Evolutionary conservation across 257 asterid genomes (phyloP).

Genomic region (Nicotiana noctiflora): DNA sequence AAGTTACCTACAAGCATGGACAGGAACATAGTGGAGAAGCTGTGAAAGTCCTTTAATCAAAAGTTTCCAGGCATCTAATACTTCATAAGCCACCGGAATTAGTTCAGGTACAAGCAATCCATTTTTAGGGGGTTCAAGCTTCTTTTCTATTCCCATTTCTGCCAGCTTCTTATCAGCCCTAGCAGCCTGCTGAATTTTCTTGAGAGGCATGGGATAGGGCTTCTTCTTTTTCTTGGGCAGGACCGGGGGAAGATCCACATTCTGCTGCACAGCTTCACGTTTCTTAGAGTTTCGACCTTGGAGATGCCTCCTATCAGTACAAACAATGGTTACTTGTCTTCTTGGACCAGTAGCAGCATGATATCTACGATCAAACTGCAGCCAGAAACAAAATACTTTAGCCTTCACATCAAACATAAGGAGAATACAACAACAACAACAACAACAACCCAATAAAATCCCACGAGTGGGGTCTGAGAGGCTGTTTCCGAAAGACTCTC

Average conservation of each 20-base stretch:
- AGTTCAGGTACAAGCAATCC: slow-evolving; percentile 61
- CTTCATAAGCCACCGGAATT: slow-evolving; percentile 69
- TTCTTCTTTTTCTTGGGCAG: slow-evolving; percentile 80
- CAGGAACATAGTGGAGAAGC: slow-evolving; percentile 61
- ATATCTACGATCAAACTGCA: slow-evolving; percentile 38
- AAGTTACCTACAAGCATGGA: slow-evolving; percentile 88
- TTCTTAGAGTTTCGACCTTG: slow-evolving; percentile 31
- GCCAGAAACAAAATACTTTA: slow-evolving; percentile 24
- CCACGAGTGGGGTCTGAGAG: too few relatives aligned
- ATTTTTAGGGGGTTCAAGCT: slow-evolving; percentile 77
- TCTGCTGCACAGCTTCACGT: slow-evolving; percentile 45
- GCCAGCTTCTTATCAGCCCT: slow-evolving; percentile 87
- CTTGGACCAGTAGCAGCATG: slow-evolving; percentile 22
- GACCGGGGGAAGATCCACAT: slow-evolving; percentile 66
- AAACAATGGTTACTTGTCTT: slow-evolving; percentile 26
- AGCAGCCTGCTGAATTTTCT: slow-evolving; percentile 60
- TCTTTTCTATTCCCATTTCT: slow-evolving; percentile 80
- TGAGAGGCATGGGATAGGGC: slow-evolving; percentile 77
- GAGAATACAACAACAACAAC: background rate
- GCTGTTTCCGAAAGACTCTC: too few relatives aligned
- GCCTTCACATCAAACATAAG: slow-evolving; percentile 5
- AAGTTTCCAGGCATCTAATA: slow-evolving; percentile 73
- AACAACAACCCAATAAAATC: too few relatives aligned
- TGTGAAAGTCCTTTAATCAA: slow-evolving; percentile 72
- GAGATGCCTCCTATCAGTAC: slow-evolving; percentile 32